Conservation (phyloP, 2,329 filamentous ascomycete genomes). For the Exophiala dermatitidis region DNA sequence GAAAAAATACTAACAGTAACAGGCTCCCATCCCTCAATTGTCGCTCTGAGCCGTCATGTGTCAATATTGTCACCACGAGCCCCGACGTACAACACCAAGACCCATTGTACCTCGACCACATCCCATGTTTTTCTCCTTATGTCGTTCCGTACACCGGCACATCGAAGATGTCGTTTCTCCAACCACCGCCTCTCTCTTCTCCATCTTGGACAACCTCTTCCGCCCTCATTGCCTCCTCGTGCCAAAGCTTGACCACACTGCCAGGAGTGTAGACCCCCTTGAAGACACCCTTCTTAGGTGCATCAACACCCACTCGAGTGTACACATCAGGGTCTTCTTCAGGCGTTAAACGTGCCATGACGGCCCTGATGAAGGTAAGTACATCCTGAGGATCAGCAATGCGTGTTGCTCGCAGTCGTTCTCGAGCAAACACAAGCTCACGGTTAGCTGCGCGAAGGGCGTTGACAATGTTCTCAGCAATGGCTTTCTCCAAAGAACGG, state of each 20-base stretch:
- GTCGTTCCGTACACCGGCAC: constrained; percentile 28
- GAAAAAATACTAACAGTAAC: too few species aligned
- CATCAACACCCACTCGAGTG: constrained; percentile 61
- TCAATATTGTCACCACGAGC: too few species aligned
- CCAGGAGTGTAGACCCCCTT: constrained; percentile 80
- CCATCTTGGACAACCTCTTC: constrained; percentile 65
- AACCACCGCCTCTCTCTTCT: constrained; percentile 58
- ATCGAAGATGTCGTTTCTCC: constrained; percentile 80
- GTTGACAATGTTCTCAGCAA: constrained; percentile 64
- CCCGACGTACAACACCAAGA: too few species aligned
- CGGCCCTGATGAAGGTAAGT: constrained; percentile 72
- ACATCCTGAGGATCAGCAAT: constrained; percentile 75
- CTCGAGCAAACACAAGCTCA: constrained; percentile 78
- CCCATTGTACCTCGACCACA: not conserved
- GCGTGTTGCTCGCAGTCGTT: constrained; percentile 75
- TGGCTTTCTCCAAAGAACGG: constrained; percentile 68
- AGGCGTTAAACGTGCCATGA: constrained; percentile 67
- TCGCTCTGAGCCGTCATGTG: too few species aligned
- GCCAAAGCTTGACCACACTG: constrained; percentile 83
- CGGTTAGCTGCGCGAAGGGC: constrained; percentile 68
- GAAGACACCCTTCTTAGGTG: constrained; percentile 60
- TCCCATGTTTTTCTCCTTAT: not conserved
- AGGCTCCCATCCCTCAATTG: too few species aligned
- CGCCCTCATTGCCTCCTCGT: constrained; percentile 65
- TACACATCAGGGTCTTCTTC: constrained; percentile 70